phyloP scores from a whole-genome alignment of 2,329 filamentous ascomycete genomes.

The Penicillium sp. region DNA sequence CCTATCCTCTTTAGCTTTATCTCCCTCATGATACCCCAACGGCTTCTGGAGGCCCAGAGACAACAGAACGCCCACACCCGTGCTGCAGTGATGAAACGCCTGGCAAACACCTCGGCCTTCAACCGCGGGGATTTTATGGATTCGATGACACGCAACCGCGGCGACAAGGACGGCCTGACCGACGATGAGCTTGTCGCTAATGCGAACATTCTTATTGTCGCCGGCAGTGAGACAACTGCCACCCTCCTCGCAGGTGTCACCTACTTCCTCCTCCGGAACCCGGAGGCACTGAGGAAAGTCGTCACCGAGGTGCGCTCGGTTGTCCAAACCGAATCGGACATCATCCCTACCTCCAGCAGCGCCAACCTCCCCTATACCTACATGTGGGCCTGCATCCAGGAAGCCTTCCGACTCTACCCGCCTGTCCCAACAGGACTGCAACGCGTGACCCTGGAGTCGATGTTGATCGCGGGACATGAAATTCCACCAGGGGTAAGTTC shows the following conservation, averaged over 20 bases:
- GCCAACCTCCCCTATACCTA: slow-evolving; percentile 32
- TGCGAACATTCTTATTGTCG: slow-evolving; percentile 36
- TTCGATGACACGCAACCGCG: slow-evolving; percentile 17
- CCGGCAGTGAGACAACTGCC: slow-evolving; percentile 48
- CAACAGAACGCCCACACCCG: too few relatives aligned
- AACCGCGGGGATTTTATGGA: slow-evolving; percentile 17
- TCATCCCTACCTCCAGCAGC: slow-evolving; percentile 30
- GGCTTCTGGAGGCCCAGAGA: too few relatives aligned
- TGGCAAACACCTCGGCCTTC: too few relatives aligned
- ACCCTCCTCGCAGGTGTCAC: slow-evolving; percentile 45
- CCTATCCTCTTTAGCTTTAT: too few relatives aligned
- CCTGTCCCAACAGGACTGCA: slow-evolving; percentile 21
- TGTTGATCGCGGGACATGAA: too few relatives aligned
- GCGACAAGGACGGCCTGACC: slow-evolving; percentile 15
- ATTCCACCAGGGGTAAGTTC: neutral
- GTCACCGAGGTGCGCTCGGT: slow-evolving; percentile 40
- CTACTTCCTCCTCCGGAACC: slow-evolving; percentile 42
- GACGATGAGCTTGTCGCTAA: slow-evolving; percentile 37
- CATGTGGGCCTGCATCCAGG: slow-evolving; percentile 43
- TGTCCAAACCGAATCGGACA: slow-evolving; percentile 24
- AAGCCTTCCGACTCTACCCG: slow-evolving; percentile 44
- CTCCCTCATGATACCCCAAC: too few relatives aligned
- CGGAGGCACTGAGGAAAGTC: slow-evolving; percentile 31
- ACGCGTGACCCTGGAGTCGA: slow-evolving; percentile 5
- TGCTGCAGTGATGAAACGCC: too few relatives aligned